phyloP scores from a whole-genome alignment of 2,329 filamentous ascomycete genomes.

The Colletotrichum melonis region DNA sequence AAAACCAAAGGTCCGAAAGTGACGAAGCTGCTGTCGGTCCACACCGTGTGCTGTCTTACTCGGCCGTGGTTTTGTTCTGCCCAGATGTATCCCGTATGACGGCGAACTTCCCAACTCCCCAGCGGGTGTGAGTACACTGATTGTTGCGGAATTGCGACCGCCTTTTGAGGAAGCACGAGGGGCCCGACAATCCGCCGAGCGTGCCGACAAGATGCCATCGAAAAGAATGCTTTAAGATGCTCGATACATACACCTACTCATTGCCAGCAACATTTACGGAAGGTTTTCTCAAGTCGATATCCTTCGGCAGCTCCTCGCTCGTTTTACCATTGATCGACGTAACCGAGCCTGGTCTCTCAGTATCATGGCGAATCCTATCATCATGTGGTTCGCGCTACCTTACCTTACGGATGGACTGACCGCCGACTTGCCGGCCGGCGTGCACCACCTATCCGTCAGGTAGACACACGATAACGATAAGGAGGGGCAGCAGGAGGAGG shows the following conservation, averaged over 20 bases:
- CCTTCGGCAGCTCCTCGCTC: background rate
- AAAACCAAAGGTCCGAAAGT: background rate
- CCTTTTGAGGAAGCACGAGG: background rate
- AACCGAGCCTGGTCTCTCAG: background rate
- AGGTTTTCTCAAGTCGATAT: background rate
- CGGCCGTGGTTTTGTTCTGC: background rate
- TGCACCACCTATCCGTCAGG: background rate
- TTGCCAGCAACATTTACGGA: background rate
- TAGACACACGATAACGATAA: slow-evolving; percentile 9
- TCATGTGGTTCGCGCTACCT: background rate
- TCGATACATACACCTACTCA: background rate
- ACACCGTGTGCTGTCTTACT: background rate
- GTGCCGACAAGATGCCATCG: background rate
- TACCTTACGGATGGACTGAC: background rate
- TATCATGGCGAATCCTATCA: background rate
- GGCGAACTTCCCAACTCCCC: background rate
- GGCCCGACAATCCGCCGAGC: background rate
- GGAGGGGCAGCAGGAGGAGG: background rate
- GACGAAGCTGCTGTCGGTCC: background rate
- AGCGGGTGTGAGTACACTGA: background rate
- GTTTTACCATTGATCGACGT: background rate
- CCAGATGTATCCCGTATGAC: background rate
- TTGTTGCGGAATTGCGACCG: background rate
- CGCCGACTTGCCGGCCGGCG: slow-evolving; percentile 21
- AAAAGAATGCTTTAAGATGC: background rate